Conservation (phyloP, 306 rosid species). For the Dicorynia guianensis region DNA sequence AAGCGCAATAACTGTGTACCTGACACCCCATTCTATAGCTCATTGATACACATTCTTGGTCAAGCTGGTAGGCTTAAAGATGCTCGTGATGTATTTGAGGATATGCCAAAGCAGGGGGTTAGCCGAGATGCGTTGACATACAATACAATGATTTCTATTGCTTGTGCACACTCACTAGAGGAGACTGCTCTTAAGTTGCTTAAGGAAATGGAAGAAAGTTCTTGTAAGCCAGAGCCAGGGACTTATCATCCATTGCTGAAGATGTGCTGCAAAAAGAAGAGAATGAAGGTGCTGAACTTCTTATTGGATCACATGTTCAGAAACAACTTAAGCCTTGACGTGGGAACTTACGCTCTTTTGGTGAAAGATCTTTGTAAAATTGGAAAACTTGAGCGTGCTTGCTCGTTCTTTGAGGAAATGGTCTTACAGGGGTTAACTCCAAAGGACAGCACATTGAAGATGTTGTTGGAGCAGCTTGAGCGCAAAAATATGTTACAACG, state of each 20-base stretch:
- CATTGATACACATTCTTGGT: slow-evolving; percentile 69
- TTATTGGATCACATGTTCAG: slow-evolving; percentile 79
- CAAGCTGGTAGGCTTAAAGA: slow-evolving; percentile 74
- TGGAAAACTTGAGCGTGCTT: slow-evolving; percentile 65
- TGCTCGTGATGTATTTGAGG: slow-evolving; percentile 71
- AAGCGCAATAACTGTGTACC: slow-evolving; percentile 26
- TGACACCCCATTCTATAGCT: slow-evolving; percentile 41
- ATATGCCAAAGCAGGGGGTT: slow-evolving; percentile 75
- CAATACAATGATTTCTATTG: slow-evolving; percentile 67
- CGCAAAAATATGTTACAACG: slow-evolving; percentile 64
- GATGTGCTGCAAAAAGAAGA: slow-evolving; percentile 84
- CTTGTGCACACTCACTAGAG: slow-evolving; percentile 70
- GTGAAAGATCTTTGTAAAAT: no score
- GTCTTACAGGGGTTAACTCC: slow-evolving; percentile 57
- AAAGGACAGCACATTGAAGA: slow-evolving; percentile 43
- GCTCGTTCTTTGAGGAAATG: slow-evolving; percentile 69
- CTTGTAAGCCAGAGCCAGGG: slow-evolving; percentile 60
- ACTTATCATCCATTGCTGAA: slow-evolving; percentile 80
- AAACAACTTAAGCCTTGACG: slow-evolving; percentile 65
- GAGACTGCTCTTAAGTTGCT: slow-evolving; percentile 87
- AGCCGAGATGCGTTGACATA: slow-evolving; percentile 53
- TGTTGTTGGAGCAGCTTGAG: slow-evolving; percentile 58
- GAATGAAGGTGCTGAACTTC: slow-evolving; percentile 80
- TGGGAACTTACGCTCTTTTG: background rate
- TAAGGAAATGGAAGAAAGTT: slow-evolving; percentile 75